Evolutionary conservation across 108 stramenopile genomes (phyloP), one percentile per base, ranked within the genome.

Genomic region (Nitzschia inconspicua): DNA sequence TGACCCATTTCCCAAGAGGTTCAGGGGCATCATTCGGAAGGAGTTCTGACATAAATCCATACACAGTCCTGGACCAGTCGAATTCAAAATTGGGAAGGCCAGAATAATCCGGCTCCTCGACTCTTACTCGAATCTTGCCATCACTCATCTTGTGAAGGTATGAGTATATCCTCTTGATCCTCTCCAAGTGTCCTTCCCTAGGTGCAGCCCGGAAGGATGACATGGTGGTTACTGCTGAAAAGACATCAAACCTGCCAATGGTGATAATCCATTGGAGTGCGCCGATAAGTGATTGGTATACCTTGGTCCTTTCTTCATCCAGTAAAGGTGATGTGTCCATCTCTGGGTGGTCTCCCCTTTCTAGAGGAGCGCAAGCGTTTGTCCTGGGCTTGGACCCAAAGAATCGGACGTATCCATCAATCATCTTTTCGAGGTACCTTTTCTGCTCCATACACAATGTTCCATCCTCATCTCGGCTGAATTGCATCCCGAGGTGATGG

Each of bases 231-330:
- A 63, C 42, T 16, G 66, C 70, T 10, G 32, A 60, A 16, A n/a
- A 16, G 9, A 80, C 60, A 40, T 80, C 79, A 51, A 66, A 44
- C 11, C 73, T 10, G 0, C 78, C 78, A 7, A 79, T 31, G 31
- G 55, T 48, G 4, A 69, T 24, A 19, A 46, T 36, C 75, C 75
- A 76, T 2, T 55, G 43, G 1, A 44, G 20, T 16, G 27, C 32
- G 0, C 72, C 72, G 29, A 73, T 39, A 5, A 63, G 30, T 2
- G 35, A 14, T 6, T 41, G 59, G 40, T 63, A 73, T n/a, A 57
- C 39, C 29, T 28, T 32, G 30, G 48, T 32, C 5, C 47, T 47
- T 24, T 16, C 19, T 2, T 25, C 44, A 14, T 32, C 29, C 0
- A 61, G 39, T 2, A 48, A 22, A 3, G 42, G 42, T 9, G 57